These are phyloP conservation scores for Hericium rajendrae DNA, from an alignment of 768 basidiomycete species.

Conservation along the genomic window DNA sequence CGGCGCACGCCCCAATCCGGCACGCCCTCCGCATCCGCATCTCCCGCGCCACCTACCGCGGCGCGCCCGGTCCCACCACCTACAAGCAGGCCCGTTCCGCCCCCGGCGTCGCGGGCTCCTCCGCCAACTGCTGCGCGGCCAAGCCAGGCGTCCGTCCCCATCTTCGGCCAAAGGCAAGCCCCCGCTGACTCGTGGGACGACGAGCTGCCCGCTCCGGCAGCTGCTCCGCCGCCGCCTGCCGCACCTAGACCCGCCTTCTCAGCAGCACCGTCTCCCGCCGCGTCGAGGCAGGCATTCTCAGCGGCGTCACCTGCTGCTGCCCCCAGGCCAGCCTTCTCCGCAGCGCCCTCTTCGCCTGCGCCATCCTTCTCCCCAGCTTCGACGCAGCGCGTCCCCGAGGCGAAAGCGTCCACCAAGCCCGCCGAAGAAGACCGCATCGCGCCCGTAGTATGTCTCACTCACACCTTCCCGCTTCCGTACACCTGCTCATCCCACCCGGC, in stretches of 20 bases:
- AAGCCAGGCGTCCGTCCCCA: conserved; percentile 21
- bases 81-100: conserved; percentile 23
- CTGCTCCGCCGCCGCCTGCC: conserved; percentile 22
- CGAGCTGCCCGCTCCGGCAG: conserved; percentile 29
- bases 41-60: conserved; percentile 24
- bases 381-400: conserved; percentile 29
- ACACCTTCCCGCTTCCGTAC: background rate
- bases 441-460: conserved; percentile 35
- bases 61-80: conserved; percentile 10
- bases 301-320: conserved; percentile 25
- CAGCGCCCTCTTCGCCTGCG: conserved; percentile 13
- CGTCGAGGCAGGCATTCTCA: conserved; percentile 10
- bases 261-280: conserved; percentile 12
- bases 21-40: conserved; percentile 27
- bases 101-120: conserved; percentile 37
- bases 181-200: conserved; percentile 55
- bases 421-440: conserved; percentile 74
- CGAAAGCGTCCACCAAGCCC: conserved; percentile 54
- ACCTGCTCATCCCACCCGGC: background rate
- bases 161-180: conserved; percentile 21
- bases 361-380: background rate
- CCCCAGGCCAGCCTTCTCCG: conserved; percentile 9
- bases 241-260: conserved; percentile 16
- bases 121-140: conserved; percentile 20
- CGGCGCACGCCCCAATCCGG: conserved; percentile 19